Conservation (phyloP, 2,329 filamentous ascomycete species). For the Shiraia bambusicola region DNA sequence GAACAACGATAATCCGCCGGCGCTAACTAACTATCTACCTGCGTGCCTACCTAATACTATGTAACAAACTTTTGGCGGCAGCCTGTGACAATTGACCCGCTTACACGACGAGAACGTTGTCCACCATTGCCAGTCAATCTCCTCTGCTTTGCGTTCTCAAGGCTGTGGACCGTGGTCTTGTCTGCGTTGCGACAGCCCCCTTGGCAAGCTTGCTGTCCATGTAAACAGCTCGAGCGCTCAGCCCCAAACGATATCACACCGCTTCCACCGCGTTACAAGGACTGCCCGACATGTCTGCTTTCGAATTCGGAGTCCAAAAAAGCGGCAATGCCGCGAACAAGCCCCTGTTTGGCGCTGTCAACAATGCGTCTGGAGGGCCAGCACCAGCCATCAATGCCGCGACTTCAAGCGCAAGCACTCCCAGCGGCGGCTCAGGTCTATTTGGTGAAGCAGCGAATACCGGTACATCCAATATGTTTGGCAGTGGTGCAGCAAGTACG, state of each 20-base stretch:
- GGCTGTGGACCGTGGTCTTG: not conserved
- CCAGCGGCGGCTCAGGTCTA: constrained; percentile 14
- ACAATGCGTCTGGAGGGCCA: constrained; percentile 25
- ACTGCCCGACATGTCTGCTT: constrained; percentile 29
- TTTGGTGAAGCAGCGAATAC: constrained; percentile 16
- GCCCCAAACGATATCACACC: constrained; percentile 7
- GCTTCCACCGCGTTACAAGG: constrained; percentile 1
- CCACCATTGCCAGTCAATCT: constrained; percentile 8
- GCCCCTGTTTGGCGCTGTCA: constrained; percentile 32
- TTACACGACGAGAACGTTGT: constrained; percentile 16
- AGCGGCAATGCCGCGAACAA: constrained; percentile 30
- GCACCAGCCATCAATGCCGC: constrained; percentile 22
- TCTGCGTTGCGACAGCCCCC: constrained; percentile 1
- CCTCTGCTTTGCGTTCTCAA: constrained; percentile 4
- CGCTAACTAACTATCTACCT: constrained; percentile 26
- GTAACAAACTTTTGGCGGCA: constrained; percentile 30
- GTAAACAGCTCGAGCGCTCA: constrained; percentile 22
- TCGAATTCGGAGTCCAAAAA: constrained; percentile 38
- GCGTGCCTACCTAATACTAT: too few relatives aligned
- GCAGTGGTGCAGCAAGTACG: constrained; percentile 28
- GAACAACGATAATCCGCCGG: constrained; percentile 29
- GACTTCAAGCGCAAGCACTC: constrained; percentile 19
- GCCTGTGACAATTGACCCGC: constrained; percentile 24
- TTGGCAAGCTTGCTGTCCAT: not conserved
- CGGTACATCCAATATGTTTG: constrained; percentile 27